These are phyloP conservation scores for Neoboletus magnificus DNA, from an alignment of 768 basidiomycete species.

Conservation along the genomic window DNA sequence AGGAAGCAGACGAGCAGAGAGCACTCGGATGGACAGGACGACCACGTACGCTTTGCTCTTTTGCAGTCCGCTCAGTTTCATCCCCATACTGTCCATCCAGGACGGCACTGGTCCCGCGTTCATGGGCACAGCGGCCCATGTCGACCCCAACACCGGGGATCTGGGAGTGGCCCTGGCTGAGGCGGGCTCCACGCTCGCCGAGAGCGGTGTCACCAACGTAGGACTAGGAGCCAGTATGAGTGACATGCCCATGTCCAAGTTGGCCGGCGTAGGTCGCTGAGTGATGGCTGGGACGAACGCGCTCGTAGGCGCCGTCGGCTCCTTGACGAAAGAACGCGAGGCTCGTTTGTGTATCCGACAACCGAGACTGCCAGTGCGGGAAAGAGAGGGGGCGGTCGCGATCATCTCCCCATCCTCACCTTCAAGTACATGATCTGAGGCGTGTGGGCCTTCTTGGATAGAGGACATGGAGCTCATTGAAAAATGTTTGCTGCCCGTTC, in stretches of 20 bases:
- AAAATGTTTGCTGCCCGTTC: constrained; percentile 32
- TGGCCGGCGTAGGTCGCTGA: neutral
- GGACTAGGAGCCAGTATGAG: constrained; percentile 13
- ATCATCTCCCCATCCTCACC: neutral
- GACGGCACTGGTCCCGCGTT: constrained; percentile 33
- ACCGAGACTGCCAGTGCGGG: constrained; percentile 18
- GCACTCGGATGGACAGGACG: neutral
- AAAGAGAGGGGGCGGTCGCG: constrained; percentile 3
- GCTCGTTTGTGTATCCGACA: constrained; percentile 13
- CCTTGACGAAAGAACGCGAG: neutral
- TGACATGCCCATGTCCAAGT: constrained; percentile 11
- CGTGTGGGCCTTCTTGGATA: constrained; percentile 25
- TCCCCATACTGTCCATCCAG: constrained; percentile 60
- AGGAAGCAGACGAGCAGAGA: neutral
- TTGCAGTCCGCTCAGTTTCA: constrained; percentile 58
- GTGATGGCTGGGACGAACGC: neutral
- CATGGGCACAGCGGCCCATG: constrained; percentile 20
- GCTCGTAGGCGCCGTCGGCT: neutral
- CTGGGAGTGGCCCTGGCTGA: neutral
- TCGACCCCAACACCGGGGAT: neutral
- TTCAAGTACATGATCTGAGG: neutral
- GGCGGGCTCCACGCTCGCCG: neutral
- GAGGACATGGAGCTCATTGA: constrained; percentile 50
- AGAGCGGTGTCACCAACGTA: neutral
- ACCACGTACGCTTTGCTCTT: constrained; percentile 50